These are phyloP conservation scores for Globisporangium iwayamae DNA, from an alignment of 352 stramenopile species.

Conservation along the genomic window DNA sequence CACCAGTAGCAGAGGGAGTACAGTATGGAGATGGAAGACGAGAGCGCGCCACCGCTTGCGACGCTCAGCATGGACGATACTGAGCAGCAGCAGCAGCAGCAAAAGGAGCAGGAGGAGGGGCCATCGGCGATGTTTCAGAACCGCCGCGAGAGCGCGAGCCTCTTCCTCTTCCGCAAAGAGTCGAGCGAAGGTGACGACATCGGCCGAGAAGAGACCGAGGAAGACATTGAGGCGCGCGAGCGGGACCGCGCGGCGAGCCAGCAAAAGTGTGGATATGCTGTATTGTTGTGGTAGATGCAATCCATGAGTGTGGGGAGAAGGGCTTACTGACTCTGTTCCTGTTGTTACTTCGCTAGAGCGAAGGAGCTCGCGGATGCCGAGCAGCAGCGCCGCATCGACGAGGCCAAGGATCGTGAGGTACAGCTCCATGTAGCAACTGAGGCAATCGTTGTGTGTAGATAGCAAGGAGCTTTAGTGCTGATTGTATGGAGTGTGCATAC, in stretches of 20 bases:
- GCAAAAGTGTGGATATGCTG: slow-evolving; percentile 24
- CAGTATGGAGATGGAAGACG: background rate
- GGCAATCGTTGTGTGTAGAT: background rate
- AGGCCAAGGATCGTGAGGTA: slow-evolving; percentile 46
- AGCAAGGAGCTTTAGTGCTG: background rate
- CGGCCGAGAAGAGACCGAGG: slow-evolving; percentile 30
- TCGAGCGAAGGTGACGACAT: slow-evolving; percentile 22
- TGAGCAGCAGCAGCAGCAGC: background rate
- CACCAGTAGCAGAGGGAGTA: background rate
- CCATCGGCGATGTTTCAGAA: background rate
- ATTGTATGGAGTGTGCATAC: background rate
- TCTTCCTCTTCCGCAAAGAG: slow-evolving; percentile 52
- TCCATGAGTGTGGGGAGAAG: background rate
- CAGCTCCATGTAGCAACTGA: background rate
- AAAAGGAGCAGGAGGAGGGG: too few relatives aligned
- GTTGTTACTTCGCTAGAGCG: slow-evolving; percentile 22
- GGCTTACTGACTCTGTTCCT: background rate
- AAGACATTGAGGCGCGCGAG: slow-evolving; percentile 33
- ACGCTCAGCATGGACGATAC: background rate
- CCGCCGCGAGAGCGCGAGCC: slow-evolving; percentile 40
- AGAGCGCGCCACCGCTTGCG: background rate
- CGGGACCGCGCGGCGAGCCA: slow-evolving; percentile 47
- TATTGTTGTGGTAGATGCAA: too few relatives aligned
- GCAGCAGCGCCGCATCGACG: slow-evolving; percentile 45
- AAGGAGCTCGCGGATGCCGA: slow-evolving; percentile 56